A percentile compares a stretch with the other conserved stretches of the same genome.
These are phyloP conservation scores for Camellia granthamiana DNA, from an alignment of 148 eudicot species.

Conservation along the genomic window DNA sequence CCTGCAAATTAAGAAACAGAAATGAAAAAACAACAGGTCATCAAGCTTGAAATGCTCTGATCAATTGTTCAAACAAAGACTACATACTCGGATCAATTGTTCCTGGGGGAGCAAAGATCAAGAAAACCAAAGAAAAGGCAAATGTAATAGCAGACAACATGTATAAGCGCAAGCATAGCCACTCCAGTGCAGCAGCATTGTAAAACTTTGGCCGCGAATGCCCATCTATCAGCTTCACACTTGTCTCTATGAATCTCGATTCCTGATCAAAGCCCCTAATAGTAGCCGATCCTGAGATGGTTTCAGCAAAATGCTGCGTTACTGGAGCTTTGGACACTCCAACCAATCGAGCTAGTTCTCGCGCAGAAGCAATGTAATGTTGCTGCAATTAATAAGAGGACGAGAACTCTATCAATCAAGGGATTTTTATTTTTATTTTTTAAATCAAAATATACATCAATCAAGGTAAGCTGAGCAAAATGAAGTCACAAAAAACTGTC, in stretches of 20 bases:
- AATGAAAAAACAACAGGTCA: neutral
- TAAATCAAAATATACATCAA: neutral
- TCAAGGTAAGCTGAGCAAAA: too few relatives aligned
- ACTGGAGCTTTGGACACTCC: conserved; percentile 63
- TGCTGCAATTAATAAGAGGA: conserved; percentile 29
- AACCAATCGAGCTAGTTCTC: conserved; percentile 52
- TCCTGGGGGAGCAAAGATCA: conserved; percentile 47
- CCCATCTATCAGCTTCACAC: conserved; percentile 33
- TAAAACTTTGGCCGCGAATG: conserved; percentile 45
- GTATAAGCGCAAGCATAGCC: conserved; percentile 60
- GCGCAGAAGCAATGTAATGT: conserved; percentile 56
- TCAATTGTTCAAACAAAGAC: neutral
- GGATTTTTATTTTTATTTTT: neutral
- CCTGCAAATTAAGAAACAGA: conserved; percentile 24
- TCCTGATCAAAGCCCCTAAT: conserved; percentile 59
- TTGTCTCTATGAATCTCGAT: conserved; percentile 34
- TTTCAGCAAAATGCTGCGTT: conserved; percentile 59
- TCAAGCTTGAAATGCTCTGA: neutral
- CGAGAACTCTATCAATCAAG: neutral
- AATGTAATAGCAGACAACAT: conserved; percentile 46
- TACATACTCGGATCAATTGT: conserved; percentile 44
- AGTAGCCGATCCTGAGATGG: conserved; percentile 53
- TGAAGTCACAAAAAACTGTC: neutral
- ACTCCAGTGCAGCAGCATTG: conserved; percentile 41
- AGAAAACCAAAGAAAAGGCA: conserved; percentile 44